Evolutionary conservation across 108 stramenopile genomes (phyloP).

Genomic region (Conticribra weissflogii): DNA sequence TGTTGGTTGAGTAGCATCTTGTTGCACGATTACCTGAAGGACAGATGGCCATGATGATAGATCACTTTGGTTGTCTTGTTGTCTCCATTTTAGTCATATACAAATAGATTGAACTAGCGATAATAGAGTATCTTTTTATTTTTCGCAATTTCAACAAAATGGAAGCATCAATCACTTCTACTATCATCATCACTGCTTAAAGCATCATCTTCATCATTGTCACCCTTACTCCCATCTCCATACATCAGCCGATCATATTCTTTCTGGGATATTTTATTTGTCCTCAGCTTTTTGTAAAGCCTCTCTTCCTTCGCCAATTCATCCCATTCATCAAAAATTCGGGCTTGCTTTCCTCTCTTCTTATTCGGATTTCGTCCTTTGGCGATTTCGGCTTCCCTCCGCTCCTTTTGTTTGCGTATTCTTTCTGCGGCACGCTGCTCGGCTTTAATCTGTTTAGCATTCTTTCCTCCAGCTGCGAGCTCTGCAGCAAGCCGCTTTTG

Average conservation of each 20-base stretch:
- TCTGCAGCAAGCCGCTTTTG: constrained; percentile 87
- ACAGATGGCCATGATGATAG: too few relatives aligned
- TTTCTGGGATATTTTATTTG: constrained; percentile 85
- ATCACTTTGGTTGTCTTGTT: too few relatives aligned
- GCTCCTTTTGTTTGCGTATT: constrained; percentile 60
- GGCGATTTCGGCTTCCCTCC: constrained; percentile 60
- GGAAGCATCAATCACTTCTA: too few relatives aligned
- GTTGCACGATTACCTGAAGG: too few relatives aligned
- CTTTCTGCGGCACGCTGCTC: constrained; percentile 82
- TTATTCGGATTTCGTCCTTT: constrained; percentile 92
- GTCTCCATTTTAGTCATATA: too few relatives aligned
- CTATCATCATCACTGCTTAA: constrained; percentile 22
- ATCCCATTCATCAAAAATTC: constrained; percentile 97
- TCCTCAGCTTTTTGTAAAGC: constrained; percentile 85
- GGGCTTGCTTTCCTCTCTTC: constrained; percentile 84
- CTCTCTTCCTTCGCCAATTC: constrained; percentile 97
- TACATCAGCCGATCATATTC: constrained; percentile 74
- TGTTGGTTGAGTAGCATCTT: too few relatives aligned
- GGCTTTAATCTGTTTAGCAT: constrained; percentile 90
- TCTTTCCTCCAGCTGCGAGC: constrained; percentile 88
- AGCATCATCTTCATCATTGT: constrained; percentile 16
- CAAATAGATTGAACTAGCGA: too few relatives aligned
- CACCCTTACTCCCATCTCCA: constrained; percentile 36
- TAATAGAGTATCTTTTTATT: too few relatives aligned
- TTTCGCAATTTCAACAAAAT: too few relatives aligned